Percentiles rank a stretch among this genome's conserved stretches.
Conservation (phyloP, 192 early-diverging fungal genomes). For the Gonapodya prolifera region DNA sequence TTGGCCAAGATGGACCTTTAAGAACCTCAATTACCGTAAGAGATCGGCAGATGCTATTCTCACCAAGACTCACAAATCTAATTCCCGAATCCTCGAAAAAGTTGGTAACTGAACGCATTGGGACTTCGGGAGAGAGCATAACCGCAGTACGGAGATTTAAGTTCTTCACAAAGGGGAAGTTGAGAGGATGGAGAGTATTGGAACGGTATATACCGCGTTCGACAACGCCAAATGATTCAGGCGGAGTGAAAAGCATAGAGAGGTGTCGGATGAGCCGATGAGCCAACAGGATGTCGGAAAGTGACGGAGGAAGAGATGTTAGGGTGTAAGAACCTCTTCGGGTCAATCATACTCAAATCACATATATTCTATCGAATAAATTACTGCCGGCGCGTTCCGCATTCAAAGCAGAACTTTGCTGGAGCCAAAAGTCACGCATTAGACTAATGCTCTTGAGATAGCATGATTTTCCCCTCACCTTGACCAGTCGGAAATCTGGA, state of each 20-base stretch:
- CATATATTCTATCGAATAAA: no score
- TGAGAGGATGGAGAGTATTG: slow-evolving; percentile 51
- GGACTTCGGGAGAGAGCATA: slow-evolving; percentile 69
- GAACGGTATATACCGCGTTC: slow-evolving; percentile 81
- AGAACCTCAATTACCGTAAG: background rate
- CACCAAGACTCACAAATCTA: slow-evolving; percentile 27
- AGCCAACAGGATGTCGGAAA: no score
- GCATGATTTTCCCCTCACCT: background rate
- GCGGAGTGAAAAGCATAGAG: slow-evolving; percentile 32
- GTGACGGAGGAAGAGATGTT: no score
- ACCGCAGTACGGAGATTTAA: slow-evolving; percentile 67
- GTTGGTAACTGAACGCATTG: slow-evolving; percentile 55
- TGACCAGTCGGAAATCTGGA: background rate
- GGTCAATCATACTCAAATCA: no score
- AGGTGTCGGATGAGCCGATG: slow-evolving; percentile 14
- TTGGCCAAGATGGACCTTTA: slow-evolving; percentile 41
- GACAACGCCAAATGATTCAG: slow-evolving; percentile 82
- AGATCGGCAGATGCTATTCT: background rate
- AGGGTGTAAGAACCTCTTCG: no score
- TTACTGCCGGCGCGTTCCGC: background rate
- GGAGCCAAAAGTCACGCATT: background rate
- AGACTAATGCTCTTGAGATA: background rate
- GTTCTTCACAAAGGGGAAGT: slow-evolving; percentile 71
- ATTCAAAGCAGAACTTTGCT: background rate
- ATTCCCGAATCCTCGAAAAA: slow-evolving; percentile 62